Conservation (phyloP, 345 rosid species). For the Reutealis trisperma region DNA sequence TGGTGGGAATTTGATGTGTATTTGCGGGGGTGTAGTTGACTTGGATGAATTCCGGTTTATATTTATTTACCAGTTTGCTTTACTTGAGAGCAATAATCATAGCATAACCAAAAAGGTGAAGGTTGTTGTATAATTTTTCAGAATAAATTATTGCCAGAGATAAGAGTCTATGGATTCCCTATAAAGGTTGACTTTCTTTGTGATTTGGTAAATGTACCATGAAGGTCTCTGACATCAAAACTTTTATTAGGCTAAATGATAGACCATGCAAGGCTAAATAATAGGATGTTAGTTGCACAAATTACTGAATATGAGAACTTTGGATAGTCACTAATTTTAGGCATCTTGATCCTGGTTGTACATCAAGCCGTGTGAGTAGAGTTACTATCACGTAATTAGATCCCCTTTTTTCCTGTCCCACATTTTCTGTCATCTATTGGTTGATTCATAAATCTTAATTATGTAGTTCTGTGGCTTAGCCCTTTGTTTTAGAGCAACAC, state of each 20-base stretch:
- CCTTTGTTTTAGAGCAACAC: neutral
- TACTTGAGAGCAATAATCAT: neutral
- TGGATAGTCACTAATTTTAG: neutral
- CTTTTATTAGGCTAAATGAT: neutral
- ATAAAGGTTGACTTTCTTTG: neutral
- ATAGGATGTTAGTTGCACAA: neutral
- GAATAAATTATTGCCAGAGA: neutral
- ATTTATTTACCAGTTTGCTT: neutral
- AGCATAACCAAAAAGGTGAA: neutral
- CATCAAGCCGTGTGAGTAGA: neutral
- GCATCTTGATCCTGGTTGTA: neutral
- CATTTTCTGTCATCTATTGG: neutral
- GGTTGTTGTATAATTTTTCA: neutral
- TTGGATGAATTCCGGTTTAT: neutral
- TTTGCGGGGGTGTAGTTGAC: neutral
- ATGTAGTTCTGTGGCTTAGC: neutral
- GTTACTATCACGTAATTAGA: neutral
- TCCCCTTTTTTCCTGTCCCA: neutral
- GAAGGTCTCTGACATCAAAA: neutral
- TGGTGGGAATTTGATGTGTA: neutral
- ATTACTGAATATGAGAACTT: neutral
- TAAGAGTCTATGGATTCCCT: neutral
- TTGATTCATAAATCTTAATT: neutral
- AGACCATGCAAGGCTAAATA: neutral
- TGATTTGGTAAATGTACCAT: neutral